These are phyloP conservation scores for Plasmodium cynomolgi DNA, from an alignment of 169 alveolate species.

Conservation along the genomic window DNA sequence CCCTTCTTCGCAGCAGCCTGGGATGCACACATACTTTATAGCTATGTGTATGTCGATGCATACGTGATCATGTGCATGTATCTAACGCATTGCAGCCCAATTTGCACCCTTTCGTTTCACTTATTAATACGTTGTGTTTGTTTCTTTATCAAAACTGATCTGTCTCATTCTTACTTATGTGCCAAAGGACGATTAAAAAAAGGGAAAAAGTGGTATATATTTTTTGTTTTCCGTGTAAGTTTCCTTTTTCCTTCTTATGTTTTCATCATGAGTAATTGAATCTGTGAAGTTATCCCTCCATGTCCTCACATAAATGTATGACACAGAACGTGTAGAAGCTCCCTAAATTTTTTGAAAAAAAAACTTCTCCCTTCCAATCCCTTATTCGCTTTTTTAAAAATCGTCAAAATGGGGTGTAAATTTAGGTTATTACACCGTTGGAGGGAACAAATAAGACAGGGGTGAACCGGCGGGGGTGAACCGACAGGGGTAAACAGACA, in stretches of 20 bases:
- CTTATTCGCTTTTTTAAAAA: neutral
- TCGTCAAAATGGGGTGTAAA: neutral
- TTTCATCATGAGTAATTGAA: neutral
- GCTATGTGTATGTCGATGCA: neutral
- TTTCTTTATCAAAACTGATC: neutral
- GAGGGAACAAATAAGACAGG: neutral
- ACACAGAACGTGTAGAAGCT: neutral
- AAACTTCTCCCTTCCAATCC: neutral
- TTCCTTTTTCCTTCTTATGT: neutral
- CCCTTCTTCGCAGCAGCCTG: neutral
- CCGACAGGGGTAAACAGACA: neutral
- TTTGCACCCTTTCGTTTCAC: neutral
- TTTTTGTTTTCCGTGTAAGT: neutral
- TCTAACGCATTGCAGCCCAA: neutral
- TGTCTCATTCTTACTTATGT: neutral
- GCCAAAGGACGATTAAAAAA: neutral
- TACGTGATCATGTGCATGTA: neutral
- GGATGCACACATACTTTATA: neutral
- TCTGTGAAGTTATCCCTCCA: neutral
- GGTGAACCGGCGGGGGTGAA: neutral
- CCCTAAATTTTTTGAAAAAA: neutral
- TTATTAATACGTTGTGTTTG: constrained; percentile 26
- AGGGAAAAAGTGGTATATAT: neutral
- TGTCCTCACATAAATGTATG: neutral
- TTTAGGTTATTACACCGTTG: neutral